Evolutionary conservation across 768 basidiomycete genomes (phyloP).

Genomic region (Mycena olivaceomarginata): DNA sequence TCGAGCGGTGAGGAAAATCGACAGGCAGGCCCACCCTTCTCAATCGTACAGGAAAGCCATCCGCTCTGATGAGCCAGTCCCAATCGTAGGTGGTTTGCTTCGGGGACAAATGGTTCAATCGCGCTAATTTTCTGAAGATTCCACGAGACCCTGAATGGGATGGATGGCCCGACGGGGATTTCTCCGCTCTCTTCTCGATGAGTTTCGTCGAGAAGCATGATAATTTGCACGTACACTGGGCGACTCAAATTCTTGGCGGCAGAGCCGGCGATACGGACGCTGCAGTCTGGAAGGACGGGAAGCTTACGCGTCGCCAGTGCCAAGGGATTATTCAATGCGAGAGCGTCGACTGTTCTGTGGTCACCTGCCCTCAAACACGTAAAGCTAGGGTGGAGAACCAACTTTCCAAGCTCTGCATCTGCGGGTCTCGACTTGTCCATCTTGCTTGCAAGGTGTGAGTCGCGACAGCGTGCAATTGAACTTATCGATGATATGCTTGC

Average conservation of each 20-base stretch:
- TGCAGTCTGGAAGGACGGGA: not conserved
- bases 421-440: constrained; percentile 15
- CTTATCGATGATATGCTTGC: constrained; percentile 7
- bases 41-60: too few species aligned
- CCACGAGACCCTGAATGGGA: too few species aligned
- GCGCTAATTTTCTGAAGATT: too few species aligned
- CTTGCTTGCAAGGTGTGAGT: constrained; percentile 31
- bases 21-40: too few species aligned
- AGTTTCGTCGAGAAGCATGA: not conserved
- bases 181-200: not conserved
- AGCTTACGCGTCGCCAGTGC: not conserved
- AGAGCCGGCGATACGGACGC: not conserved
- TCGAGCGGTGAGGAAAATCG: too few species aligned
- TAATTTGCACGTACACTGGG: not conserved
- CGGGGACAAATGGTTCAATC: too few species aligned
- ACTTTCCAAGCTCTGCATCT: not conserved
- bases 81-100: too few species aligned
- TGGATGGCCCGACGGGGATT: not conserved
- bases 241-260: not conserved
- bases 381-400: not conserved
- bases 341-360: not conserved
- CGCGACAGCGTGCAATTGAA: constrained; percentile 23
- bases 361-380: not conserved
- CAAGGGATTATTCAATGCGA: not conserved
- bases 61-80: too few species aligned